Evolutionary conservation across 108 stramenopile species (phyloP).

Genomic region (Discostella pseudostelligera): DNA sequence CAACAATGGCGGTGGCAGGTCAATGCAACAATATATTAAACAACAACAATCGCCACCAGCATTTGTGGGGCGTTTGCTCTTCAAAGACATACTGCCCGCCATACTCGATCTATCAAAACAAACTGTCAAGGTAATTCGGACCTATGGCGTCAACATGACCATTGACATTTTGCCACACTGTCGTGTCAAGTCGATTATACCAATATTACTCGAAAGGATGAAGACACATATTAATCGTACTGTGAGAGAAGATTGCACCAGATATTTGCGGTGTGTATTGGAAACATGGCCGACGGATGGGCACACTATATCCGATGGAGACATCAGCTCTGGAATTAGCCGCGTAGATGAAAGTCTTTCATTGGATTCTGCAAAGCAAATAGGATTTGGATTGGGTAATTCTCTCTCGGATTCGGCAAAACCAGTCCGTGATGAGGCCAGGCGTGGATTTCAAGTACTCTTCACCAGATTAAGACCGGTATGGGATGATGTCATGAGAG

Average conservation of each 20-base stretch:
- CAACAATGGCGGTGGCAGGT: background rate
- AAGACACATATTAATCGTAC: conserved; percentile 67
- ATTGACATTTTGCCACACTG: conserved; percentile 51
- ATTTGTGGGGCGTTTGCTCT: conserved; percentile 48
- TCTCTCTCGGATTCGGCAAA: conserved; percentile 71
- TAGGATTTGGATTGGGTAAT: conserved; percentile 52
- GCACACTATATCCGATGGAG: conserved; percentile 1
- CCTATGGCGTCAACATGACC: conserved; percentile 60
- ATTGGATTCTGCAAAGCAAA: conserved; percentile 43
- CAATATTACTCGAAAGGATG: conserved; percentile 66
- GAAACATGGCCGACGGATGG: conserved; percentile 52
- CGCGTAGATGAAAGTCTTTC: conserved; percentile 35
- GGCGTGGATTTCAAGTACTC: conserved; percentile 58
- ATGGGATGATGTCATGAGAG: conserved; percentile 56
- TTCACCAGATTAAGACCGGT: conserved; percentile 47
- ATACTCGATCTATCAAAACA: conserved; percentile 71
- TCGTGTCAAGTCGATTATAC: conserved; percentile 72
- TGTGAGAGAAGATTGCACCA: conserved; percentile 77
- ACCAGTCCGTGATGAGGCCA: conserved; percentile 59
- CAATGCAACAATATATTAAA: conserved; percentile 14
- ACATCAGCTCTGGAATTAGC: background rate
- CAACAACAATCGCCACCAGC: conserved; percentile 23
- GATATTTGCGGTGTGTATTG: conserved; percentile 63
- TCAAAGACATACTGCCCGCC: conserved; percentile 72
- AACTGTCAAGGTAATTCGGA: conserved; percentile 78